Conservation (phyloP, 208 protist genomes). For the Wallacemonas sp. region DNA sequence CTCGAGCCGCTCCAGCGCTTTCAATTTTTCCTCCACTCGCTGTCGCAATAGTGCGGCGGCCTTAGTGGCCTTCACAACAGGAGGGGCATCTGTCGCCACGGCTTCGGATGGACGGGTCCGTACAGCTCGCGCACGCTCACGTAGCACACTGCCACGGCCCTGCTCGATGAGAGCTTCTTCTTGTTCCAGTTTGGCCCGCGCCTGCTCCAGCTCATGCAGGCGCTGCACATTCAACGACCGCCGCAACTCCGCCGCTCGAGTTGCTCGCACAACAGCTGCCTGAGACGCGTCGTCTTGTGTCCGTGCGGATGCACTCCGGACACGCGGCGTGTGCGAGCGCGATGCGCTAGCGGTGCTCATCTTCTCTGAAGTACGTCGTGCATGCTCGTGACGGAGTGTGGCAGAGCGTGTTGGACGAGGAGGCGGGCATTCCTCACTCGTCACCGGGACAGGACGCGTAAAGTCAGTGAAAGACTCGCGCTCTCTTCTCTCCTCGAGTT, state of each 20-base stretch:
- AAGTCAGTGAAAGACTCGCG: background rate
- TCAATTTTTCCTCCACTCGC: conserved; percentile 14
- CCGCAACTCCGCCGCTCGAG: conserved; percentile 21
- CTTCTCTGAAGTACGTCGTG: background rate
- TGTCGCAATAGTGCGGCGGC: conserved; percentile 24
- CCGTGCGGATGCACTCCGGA: background rate
- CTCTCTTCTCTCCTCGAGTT: conserved; percentile 11
- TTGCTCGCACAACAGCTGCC: conserved; percentile 7
- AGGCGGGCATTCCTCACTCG: background rate
- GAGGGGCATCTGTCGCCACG: background rate
- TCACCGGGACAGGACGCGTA: background rate
- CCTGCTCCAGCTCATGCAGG: conserved; percentile 20
- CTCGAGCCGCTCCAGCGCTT: conserved; percentile 5
- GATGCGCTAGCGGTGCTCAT: background rate
- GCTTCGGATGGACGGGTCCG: background rate
- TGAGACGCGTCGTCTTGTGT: background rate
- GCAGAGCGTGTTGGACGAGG: background rate
- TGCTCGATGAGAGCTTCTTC: conserved; percentile 7
- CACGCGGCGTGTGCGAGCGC: background rate
- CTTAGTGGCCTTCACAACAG: conserved; percentile 19
- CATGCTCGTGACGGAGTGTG: background rate
- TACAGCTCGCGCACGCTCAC: background rate
- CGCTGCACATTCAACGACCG: background rate
- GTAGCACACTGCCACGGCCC: background rate
- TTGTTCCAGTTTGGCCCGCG: conserved; percentile 1